Evolutionary conservation across 768 basidiomycete genomes (phyloP).

Genomic region (Flagelloscypha sp.): DNA sequence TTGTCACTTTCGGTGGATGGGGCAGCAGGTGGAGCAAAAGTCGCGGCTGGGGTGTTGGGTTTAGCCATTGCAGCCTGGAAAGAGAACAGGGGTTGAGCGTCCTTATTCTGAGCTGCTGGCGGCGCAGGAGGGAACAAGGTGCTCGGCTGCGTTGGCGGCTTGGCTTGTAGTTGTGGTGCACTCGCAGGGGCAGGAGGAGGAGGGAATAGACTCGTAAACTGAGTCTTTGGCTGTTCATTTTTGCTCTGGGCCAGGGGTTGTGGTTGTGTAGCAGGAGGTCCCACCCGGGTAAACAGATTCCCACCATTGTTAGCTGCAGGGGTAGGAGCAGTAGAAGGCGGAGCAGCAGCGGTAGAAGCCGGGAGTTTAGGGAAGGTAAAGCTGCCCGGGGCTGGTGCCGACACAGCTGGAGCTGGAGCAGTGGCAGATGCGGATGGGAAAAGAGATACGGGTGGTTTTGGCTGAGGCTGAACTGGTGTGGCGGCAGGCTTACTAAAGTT

Average conservation of each 20-base stretch:
- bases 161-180: no score
- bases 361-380: conserved; percentile 12
- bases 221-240: no score
- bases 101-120: conserved; percentile 6
- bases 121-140: no score
- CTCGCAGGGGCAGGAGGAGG: no score
- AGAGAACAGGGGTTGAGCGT: conserved; percentile 12
- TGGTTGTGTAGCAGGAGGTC: no score
- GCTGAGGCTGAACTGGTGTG: neutral
- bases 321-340: conserved; percentile 10
- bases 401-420: conserved; percentile 2
- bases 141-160: no score
- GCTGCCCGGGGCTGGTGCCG: conserved; percentile 12
- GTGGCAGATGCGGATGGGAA: conserved; percentile 7
- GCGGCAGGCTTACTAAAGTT: conserved; percentile 5
- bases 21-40: conserved; percentile 12
- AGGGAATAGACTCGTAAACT: no score
- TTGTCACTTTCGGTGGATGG: conserved; percentile 15
- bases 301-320: no score
- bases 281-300: no score
- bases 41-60: conserved; percentile 4
- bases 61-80: conserved; percentile 8
- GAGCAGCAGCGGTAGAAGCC: conserved; percentile 4
- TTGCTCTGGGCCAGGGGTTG: no score
- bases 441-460: conserved; percentile 4